Percentiles rank a stretch among this genome's conserved stretches.
Evolutionary conservation across 805 yeast species (phyloP).

Genomic region (Teunomyces lycoperdinae): DNA sequence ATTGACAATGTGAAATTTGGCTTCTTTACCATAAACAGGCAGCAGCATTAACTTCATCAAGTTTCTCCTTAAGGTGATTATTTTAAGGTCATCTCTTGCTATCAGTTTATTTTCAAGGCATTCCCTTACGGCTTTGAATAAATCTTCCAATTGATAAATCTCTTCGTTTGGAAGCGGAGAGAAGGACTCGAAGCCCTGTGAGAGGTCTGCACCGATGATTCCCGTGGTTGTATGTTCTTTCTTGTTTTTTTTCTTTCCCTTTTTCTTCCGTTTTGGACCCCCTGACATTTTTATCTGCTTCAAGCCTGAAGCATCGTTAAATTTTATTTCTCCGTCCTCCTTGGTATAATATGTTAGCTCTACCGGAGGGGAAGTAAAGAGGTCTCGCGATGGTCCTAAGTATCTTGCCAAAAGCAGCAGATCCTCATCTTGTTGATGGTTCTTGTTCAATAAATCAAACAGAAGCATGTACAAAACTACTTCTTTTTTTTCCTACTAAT

Average conservation of each 20-base stretch:
- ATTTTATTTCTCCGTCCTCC: not conserved
- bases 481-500: not conserved
- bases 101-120: constrained; percentile 3
- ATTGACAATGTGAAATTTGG: constrained; percentile 16
- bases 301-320: constrained; percentile 8
- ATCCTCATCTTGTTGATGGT: not conserved
- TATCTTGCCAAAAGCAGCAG: not conserved
- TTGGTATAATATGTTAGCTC: not conserved
- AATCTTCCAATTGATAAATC: constrained; percentile 16
- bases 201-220: constrained; percentile 17
- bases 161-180: constrained; percentile 7
- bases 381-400: not conserved
- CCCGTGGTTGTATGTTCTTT: constrained; percentile 6
- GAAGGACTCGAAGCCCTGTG: constrained; percentile 15
- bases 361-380: not conserved
- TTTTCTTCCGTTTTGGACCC: not conserved
- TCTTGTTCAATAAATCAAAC: not conserved
- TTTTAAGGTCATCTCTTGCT: constrained; percentile 7
- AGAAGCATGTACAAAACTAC: not conserved
- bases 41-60: constrained; percentile 16
- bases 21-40: constrained; percentile 15
- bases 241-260: not conserved
- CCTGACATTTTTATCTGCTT: not conserved
- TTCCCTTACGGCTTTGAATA: constrained; percentile 10
- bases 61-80: constrained; percentile 17